Percentiles rank a stretch among this genome's conserved stretches.
Evolutionary conservation across 2,329 filamentous ascomycete species (phyloP).

Genomic region (Ceratocystiopsis brevicomis): DNA sequence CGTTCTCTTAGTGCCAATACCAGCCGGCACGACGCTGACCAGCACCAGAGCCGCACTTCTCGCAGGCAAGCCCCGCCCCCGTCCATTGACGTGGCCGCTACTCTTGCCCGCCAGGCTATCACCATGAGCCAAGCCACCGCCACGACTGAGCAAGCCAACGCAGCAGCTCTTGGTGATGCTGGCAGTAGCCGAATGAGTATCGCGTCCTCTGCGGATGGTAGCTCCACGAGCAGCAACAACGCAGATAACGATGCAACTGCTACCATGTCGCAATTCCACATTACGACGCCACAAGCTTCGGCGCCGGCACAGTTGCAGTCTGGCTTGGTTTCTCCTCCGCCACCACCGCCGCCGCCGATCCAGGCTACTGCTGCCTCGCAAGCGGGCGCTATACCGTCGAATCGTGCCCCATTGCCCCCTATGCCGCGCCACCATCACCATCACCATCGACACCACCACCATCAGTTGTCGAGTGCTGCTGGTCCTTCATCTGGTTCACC

Average conservation of each 20-base stretch:
- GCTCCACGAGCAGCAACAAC: background rate
- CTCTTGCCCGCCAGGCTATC: constrained; percentile 20
- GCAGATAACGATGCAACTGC: constrained; percentile 35
- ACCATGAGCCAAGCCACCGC: constrained; percentile 9
- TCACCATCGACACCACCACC: constrained; percentile 28
- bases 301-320: background rate
- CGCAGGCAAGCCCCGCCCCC: constrained; percentile 70
- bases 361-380: background rate
- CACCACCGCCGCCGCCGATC: background rate
- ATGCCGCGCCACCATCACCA: constrained; percentile 10
- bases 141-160: constrained; percentile 9
- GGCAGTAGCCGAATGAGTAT: background rate
- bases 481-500: background rate
- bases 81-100: constrained; percentile 57
- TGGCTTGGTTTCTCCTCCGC: background rate
- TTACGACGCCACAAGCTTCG: constrained; percentile 43
- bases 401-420: background rate
- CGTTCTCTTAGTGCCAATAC: constrained; percentile 12
- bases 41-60: constrained; percentile 17
- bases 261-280: constrained; percentile 37
- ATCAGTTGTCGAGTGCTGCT: constrained; percentile 19
- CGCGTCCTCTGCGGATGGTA: background rate
- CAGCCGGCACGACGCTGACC: constrained; percentile 34
- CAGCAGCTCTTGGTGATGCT: background rate
- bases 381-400: background rate